Evolutionary conservation across 768 basidiomycete genomes (phyloP), one percentile per base, ranked within the genome.

Genomic region (Tricholoma flavovirens): DNA sequence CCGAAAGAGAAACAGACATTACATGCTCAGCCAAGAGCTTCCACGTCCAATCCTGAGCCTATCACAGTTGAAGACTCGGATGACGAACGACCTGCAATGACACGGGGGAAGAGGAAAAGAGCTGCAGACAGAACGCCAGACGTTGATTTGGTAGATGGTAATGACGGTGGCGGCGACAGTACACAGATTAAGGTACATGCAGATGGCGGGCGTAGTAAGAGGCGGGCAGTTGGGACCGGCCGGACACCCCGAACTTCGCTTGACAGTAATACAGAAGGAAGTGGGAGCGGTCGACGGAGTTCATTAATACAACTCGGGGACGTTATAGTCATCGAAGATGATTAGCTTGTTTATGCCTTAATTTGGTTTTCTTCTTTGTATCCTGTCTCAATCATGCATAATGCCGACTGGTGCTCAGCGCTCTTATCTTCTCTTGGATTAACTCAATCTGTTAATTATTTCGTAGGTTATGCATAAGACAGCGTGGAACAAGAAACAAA

Each of bases 301-400:
- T 51, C 64, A 17, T 55, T 55, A 46, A 56, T 32, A 22, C 66
- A 67, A 26, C 45, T 64, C 1, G 71, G 66, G 14, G 79, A 80
- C 6, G 73, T 81, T 5, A 81, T 81, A 53, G 68, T 80, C 30
- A 73, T 81, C 40, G 75, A 67, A 11, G 65, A 66, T 33, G 62
- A 65, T 45, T 60, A 46, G 53, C n/a, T 24, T 8, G 38, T 38
- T 48, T 32, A 10, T 36, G 24, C 33, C 36, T 21, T 50, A 26
- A 33, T 35, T 22, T 36, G 15, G 19, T 46, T 40, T 38, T 32
- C 48, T 17, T 49, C 14, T 35, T 14, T n/a, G 19, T 42, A 29
- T 26, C 4, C 3, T 21, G 14, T 51, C 12, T 9, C 21, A 21
- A 52, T 15, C 36, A 40, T 40, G 17, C 17, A 52, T 15, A 21